Base-by-base conservation (phyloP, 345 rosid genomes). In the Bruguiera parviflora region DNA sequence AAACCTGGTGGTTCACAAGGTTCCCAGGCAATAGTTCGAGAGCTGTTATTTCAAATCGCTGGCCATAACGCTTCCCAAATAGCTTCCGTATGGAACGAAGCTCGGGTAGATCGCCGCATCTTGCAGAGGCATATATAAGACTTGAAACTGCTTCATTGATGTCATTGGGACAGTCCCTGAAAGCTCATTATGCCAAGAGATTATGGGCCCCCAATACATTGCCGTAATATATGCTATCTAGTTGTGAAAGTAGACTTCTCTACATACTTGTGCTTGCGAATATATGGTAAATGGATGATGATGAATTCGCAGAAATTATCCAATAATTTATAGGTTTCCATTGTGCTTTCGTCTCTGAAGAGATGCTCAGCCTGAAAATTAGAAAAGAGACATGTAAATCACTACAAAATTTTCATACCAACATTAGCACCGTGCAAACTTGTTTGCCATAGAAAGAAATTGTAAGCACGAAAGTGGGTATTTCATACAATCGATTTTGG, bases 91-190 rank as follows among this genome's bases (percentile, higher is more conserved):
- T 76, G 16, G 21, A 51, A 1, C 79, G 58, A 61, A 95, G 89
- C 81, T 95, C 96, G 8, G 87, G 96, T 59, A 95, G 73, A 52
- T 90, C 96, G 11, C 94, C 94, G 53, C 96, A 88, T 66, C 96
- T 85, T 6, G 93, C 80, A 31, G 97, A 95, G 52, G 96, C 92
- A 78, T 74, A 95, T 71, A 92, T 80, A 24, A 90, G 89, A 71
- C 83, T 95, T 9, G 97, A 92, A 83, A 90, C 84, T n/a, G 96
- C 96, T 84, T 92, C 96, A 3, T 85, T 88, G 69, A 90, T 77
- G 32, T 90, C 89, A 68, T 88, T 83, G 19, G 88, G 87, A 73
- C 85, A 78, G 59, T 83, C 91, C 84, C 96, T 91, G 81, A 71
- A 70, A 27, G 43, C 62, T 27, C 15, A 64, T 47, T 8, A 37